Evolutionary conservation across 2,329 filamentous ascomycete genomes (phyloP).

Genomic region (Xylaria sp.): DNA sequence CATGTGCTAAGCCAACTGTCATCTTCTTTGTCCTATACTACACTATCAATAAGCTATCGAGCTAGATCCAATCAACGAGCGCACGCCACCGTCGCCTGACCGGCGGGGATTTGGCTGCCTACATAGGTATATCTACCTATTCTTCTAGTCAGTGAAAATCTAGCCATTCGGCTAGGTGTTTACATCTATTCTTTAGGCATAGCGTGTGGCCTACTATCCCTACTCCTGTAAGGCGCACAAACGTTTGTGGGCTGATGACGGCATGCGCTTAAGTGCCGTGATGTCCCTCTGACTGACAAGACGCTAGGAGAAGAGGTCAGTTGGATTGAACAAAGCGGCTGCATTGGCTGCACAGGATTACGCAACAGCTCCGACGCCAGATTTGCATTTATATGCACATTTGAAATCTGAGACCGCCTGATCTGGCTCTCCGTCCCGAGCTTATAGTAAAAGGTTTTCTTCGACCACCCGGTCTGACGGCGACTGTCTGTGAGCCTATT

Average conservation of each 20-base stretch:
- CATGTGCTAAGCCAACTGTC: neutral
- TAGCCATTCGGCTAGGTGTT: too few relatives aligned
- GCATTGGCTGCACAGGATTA: conserved; percentile 26
- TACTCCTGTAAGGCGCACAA: neutral
- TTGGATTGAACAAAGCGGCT: conserved; percentile 14
- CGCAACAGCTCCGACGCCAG: conserved; percentile 22
- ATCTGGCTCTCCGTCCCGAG: conserved; percentile 19
- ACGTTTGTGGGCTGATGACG: conserved; percentile 34
- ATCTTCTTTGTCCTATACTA: neutral
- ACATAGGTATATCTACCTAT: conserved; percentile 25
- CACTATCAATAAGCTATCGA: neutral
- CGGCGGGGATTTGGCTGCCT: conserved; percentile 27
- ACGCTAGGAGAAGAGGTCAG: conserved; percentile 21
- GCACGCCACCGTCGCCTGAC: conserved; percentile 29
- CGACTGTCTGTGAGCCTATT: neutral
- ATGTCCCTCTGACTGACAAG: conserved; percentile 33
- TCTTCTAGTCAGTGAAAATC: conserved; percentile 4
- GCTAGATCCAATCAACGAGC: conserved; percentile 9
- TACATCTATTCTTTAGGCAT: neutral
- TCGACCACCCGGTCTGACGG: conserved; percentile 7
- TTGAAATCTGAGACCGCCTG: conserved; percentile 36
- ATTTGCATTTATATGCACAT: conserved; percentile 31
- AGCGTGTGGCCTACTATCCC: neutral
- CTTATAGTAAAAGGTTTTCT: conserved; percentile 16
- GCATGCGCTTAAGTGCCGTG: conserved; percentile 32